These are phyloP conservation scores for Alternaria gaisen DNA, from an alignment of 2,329 filamentous ascomycete species.

Conservation along the genomic window DNA sequence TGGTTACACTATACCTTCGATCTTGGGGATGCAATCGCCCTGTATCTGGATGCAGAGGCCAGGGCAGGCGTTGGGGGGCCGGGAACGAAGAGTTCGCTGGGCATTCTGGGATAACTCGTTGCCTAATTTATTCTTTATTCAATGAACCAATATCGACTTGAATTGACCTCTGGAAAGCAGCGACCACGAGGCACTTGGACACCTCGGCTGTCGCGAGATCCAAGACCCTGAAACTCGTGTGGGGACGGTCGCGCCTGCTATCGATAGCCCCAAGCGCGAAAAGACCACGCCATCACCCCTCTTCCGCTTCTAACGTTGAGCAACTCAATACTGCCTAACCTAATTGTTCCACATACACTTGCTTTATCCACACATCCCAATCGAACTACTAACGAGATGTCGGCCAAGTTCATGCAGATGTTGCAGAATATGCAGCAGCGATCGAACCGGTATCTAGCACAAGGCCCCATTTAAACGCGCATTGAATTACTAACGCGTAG, in stretches of 20 bases:
- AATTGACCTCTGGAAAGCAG: neutral
- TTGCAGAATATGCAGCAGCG: slow-evolving; percentile 23
- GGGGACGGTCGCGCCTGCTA: slow-evolving; percentile 2
- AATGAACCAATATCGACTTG: neutral
- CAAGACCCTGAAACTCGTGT: neutral
- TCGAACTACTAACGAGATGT: slow-evolving; percentile 16
- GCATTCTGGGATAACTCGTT: neutral
- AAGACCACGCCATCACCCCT: slow-evolving; percentile 7
- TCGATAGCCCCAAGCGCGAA: slow-evolving; percentile 4
- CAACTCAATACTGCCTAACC: neutral
- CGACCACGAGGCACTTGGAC: neutral
- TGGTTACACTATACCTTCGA: slow-evolving; percentile 7
- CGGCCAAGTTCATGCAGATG: slow-evolving; percentile 24
- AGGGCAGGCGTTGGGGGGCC: neutral
- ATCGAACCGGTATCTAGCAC: slow-evolving; percentile 7
- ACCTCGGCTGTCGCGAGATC: neutral
- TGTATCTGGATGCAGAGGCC: neutral
- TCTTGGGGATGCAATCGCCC: neutral
- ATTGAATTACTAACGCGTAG: neutral
- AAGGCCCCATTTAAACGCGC: neutral
- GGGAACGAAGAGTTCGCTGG: neutral
- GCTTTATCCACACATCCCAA: neutral
- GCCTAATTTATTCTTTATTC: neutral
- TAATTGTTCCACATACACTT: neutral
- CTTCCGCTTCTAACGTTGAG: neutral